Evolutionary conservation across 345 rosid genomes (phyloP).

Genomic region (Populus ilicifolia): DNA sequence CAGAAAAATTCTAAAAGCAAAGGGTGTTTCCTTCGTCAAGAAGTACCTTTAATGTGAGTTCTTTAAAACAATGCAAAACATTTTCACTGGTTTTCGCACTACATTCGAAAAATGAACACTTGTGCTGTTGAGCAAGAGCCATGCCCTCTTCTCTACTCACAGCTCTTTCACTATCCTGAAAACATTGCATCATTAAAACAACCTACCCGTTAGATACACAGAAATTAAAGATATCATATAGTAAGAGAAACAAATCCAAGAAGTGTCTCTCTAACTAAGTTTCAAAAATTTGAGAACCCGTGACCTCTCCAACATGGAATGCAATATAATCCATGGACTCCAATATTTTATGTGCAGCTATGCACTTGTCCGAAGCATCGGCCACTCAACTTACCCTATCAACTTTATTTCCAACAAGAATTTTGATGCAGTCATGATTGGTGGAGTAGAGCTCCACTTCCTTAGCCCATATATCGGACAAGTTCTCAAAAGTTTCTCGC

Average conservation of each 20-base stretch:
- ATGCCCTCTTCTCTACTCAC: constrained; percentile 86
- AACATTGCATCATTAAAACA: background rate
- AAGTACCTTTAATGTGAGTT: constrained; percentile 62
- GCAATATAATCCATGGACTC: background rate
- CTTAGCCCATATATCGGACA: constrained; percentile 79
- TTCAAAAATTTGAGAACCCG: background rate
- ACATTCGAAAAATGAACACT: constrained; percentile 75
- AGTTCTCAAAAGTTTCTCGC: constrained; percentile 69
- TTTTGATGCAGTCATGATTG: constrained; percentile 63
- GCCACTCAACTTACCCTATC: constrained; percentile 51
- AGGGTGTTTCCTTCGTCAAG: background rate
- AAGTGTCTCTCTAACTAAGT: background rate
- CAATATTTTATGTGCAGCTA: background rate
- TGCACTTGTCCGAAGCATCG: background rate
- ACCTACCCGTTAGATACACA: background rate
- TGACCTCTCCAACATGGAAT: background rate
- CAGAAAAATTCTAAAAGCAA: background rate
- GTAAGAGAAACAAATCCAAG: background rate
- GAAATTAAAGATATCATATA: background rate
- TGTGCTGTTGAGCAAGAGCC: constrained; percentile 64
- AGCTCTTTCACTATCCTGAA: constrained; percentile 74
- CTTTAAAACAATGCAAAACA: constrained; percentile 68
- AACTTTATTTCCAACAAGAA: constrained; percentile 86
- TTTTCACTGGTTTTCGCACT: constrained; percentile 73
- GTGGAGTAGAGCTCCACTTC: constrained; percentile 82